Evolutionary conservation across 768 basidiomycete genomes (phyloP), one percentile per base, ranked within the genome.

Genomic region (Multifurca ochricompacta): DNA sequence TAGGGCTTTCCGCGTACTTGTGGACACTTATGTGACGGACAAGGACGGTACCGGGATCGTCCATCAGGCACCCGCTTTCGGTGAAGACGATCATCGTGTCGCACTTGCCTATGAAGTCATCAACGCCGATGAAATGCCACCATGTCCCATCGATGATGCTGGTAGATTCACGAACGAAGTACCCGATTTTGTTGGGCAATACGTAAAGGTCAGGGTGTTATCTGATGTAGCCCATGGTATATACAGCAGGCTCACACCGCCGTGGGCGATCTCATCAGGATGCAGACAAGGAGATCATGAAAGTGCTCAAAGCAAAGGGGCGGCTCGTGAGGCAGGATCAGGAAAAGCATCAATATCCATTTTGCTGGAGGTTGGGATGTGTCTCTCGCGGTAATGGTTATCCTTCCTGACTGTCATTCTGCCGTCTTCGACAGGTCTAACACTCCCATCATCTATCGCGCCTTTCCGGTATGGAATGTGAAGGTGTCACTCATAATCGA

Each of bases 81-180:
- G 96, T 74, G 95, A 98, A 68, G 96, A 99, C 64, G 96, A 99
- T 78, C 91, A 97, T 69, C 88, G 96, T 49, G 81, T 99, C 63
- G 86, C 89, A 25, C 77, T 95, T 56, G 81, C 82, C 3, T 79
- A 95, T 63, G 89, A 86, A 18, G 80, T 97, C 48, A 68, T 98
- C n/a, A 75, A 76, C 23, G 74, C 79, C 1, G 94, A 95, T 41
- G 94, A 97, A 68, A 83, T 93, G 79, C 94, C 96, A 0, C 96
- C 96, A 0, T 96, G 93, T 67, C 96, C 96, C 36, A 78, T 99
- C 52, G 91, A 98, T 62, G 95, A 99, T 63, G 73, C 76, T 7
- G 92, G 94, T 7, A 75, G 77, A 58, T 99, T 94, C 71, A 95
- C 91, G 6, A 77, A 79, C 41, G 88, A 91, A 63, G 93, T 98